These are phyloP conservation scores for Tolypocladium guangdongense DNA, from an alignment of 2,329 filamentous ascomycete genomes.

Conservation along the genomic window DNA sequence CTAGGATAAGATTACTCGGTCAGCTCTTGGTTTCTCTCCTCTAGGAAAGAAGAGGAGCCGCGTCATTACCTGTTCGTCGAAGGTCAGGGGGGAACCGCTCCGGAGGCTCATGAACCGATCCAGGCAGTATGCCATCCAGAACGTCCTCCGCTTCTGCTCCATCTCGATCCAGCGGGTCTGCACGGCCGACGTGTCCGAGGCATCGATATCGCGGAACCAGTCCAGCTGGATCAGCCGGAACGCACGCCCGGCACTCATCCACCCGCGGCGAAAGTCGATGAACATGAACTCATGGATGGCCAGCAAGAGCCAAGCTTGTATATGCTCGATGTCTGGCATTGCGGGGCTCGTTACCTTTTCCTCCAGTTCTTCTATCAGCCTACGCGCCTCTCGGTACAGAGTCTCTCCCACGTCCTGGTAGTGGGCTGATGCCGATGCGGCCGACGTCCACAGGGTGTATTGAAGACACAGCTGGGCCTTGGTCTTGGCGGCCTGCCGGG, in stretches of 20 bases:
- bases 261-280: conserved; percentile 19
- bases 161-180: conserved; percentile 14
- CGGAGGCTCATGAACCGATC: conserved; percentile 24
- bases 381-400: conserved; percentile 5
- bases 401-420: conserved; percentile 9
- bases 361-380: conserved; percentile 3
- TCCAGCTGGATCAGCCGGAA: conserved; percentile 25
- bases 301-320: conserved; percentile 25
- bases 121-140: conserved; percentile 28
- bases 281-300: conserved; percentile 25
- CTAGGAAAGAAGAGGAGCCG: not conserved
- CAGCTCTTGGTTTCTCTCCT: not conserved
- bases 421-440: conserved; percentile 20
- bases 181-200: conserved; percentile 1
- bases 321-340: conserved; percentile 14
- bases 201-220: conserved; percentile 23
- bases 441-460: conserved; percentile 24
- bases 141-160: conserved; percentile 24
- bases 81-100: conserved; percentile 16
- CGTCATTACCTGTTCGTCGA: conserved; percentile 16
- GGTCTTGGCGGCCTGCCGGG: not conserved
- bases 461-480: conserved; percentile 14
- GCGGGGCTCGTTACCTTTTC: not conserved
- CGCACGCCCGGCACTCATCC: conserved; percentile 24
- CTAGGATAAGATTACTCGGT: conserved; percentile 6